Evolutionary conservation across 495 filamentous ascomycete species (phyloP), one percentile per base, ranked within the genome.

Genomic region (Penicillium lividum): DNA sequence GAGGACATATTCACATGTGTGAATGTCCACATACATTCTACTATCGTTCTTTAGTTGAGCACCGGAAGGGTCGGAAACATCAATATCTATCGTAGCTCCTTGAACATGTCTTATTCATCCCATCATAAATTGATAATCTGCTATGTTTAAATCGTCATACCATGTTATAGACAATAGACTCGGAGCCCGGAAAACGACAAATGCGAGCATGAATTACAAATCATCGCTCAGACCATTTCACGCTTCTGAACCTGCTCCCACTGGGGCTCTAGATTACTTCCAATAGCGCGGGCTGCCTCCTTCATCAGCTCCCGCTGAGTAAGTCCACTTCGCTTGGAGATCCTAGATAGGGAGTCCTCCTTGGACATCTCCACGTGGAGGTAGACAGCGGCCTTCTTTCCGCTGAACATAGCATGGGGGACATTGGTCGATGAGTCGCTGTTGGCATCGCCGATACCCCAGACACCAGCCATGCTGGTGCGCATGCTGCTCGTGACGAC

Each of bases 361-460:
- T 68, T 65, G 3, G 73, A 70, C 52, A 77, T 46, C 64, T 77
- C 71, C 13, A 75, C 73, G 65, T 86, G 83, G 25, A 82, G 45
- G 51, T 68, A 84, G 16, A 85, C 83, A 5, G 78, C 81, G 7
- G 82, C 77, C 43, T 79, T 66, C 75, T 85, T 86, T 2, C 79
- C 82, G 29, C 71, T 80, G 59, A 73, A 86, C 70, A 86, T 77
- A 2, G 83, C 84, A 56, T 86, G 84, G 0, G 83, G 82, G 16
- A 86, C 82, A 54, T 85, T 85, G 10, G 82, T 84, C 38, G 75
- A 73, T 30, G 78, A 79, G 36, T 86, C 84, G 10, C 73, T 73
- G 60, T 85, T 86, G 9, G 77, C 76, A 61, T 85, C 83, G 1
- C 83, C 83, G 16, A 86, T 67, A 1, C 78, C 82, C 60, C 78